Percentiles rank a stretch among this genome's conserved stretches.
phyloP scores from a whole-genome alignment of 495 filamentous ascomycete genomes.

The Penicillium desertorum region DNA sequence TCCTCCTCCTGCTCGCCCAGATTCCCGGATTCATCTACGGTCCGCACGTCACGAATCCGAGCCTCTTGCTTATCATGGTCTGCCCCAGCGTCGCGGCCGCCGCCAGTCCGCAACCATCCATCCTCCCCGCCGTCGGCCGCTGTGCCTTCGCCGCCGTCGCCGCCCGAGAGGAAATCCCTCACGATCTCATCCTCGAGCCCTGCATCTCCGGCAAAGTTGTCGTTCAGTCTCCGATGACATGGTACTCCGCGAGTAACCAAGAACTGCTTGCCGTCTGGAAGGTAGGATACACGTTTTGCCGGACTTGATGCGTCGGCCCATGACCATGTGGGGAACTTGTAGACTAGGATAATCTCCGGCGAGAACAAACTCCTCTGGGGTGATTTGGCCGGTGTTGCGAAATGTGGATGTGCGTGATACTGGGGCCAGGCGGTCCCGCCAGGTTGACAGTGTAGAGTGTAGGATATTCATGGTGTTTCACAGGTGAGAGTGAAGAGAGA shows the following conservation, averaged over 20 bases:
- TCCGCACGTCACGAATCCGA: constrained; percentile 75
- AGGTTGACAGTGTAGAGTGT: constrained; percentile 78
- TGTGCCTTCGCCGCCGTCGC: constrained; percentile 47
- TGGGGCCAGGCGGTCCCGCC: constrained; percentile 86
- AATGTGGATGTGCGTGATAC: constrained; percentile 90
- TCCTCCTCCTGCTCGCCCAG: constrained; percentile 68
- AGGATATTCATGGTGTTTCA: constrained; percentile 54
- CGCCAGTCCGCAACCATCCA: constrained; percentile 88
- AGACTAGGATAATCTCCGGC: constrained; percentile 98
- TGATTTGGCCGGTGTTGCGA: constrained; percentile 89
- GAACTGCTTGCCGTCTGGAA: constrained; percentile 91
- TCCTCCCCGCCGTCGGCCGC: constrained; percentile 69
- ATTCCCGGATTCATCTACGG: constrained; percentile 80
- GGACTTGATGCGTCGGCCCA: constrained; percentile 85
- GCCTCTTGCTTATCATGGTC: constrained; percentile 60
- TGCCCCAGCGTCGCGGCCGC: constrained; percentile 50
- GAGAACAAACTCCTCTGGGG: constrained; percentile 92
- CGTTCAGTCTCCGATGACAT: constrained; percentile 85
- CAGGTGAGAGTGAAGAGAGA: constrained; percentile 13
- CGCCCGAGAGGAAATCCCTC: constrained; percentile 67
- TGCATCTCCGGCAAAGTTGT: constrained; percentile 86
- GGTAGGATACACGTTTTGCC: constrained; percentile 72
- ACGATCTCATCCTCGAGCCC: constrained; percentile 82
- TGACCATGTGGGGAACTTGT: constrained; percentile 99
- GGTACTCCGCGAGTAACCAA: constrained; percentile 92